A percentile compares a stretch with the other conserved stretches of the same genome.
These are phyloP conservation scores for Leishmania braziliensis DNA, from an alignment of 208 protist genomes.

Conservation along the genomic window DNA sequence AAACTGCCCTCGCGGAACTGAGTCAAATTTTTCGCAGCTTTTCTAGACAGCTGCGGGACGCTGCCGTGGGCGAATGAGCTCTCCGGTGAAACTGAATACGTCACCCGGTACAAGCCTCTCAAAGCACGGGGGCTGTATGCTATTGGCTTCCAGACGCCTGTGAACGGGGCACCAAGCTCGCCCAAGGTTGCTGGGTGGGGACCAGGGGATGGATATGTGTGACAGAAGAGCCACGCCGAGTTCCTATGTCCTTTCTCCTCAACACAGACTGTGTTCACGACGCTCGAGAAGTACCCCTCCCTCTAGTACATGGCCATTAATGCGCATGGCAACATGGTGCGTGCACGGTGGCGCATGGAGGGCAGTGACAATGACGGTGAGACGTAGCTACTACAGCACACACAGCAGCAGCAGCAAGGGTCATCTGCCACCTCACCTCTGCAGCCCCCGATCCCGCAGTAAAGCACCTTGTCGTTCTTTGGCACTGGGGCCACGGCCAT, in stretches of 20 bases:
- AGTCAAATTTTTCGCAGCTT: slow-evolving; percentile 50
- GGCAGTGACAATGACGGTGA: slow-evolving; percentile 5
- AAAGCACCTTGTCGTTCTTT: slow-evolving; percentile 24
- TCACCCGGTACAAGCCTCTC: slow-evolving; percentile 74
- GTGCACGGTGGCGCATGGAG: slow-evolving; percentile 32
- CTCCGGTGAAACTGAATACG: slow-evolving; percentile 54
- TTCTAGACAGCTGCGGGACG: slow-evolving; percentile 47
- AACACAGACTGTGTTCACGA: slow-evolving; percentile 36
- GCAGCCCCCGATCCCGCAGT: neutral
- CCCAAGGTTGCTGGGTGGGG: slow-evolving; percentile 77
- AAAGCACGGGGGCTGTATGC: slow-evolving; percentile 92
- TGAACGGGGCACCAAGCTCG: slow-evolving; percentile 84
- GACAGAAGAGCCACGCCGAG: slow-evolving; percentile 73
- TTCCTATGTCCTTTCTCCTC: slow-evolving; percentile 57
- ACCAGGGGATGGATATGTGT: slow-evolving; percentile 52
- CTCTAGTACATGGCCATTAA: slow-evolving; percentile 60
- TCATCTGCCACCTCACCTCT: neutral
- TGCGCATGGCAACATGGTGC: slow-evolving; percentile 26
- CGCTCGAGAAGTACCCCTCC: slow-evolving; percentile 49
- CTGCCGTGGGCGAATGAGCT: slow-evolving; percentile 81
- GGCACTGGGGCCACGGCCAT: slow-evolving; percentile 50
- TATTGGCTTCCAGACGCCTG: slow-evolving; percentile 92
- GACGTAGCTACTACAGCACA: neutral
- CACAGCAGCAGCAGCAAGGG: neutral
- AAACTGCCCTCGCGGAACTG: slow-evolving; percentile 36